Evolutionary conservation across 1,284 basidiomycete species (phyloP), one percentile per base, ranked within the genome.

Genomic region (Ustilago loliicola): DNA sequence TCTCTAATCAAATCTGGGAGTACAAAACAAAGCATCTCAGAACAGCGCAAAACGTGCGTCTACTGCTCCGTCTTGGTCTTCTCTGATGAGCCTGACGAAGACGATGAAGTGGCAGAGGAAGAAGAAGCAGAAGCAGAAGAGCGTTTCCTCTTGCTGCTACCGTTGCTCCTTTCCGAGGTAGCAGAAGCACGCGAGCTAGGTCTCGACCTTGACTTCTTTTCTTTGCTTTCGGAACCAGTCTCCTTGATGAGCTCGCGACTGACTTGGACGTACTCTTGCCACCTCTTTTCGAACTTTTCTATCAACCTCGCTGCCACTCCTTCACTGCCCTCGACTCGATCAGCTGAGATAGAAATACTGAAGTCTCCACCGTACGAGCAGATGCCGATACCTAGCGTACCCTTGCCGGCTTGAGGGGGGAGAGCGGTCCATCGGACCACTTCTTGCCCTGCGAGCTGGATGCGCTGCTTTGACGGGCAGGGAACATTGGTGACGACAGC

Each of bases 401-500:
- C 74, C 45, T 81, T 81, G 13, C 81, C 83, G 0, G 74, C 83
- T 52, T 85, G 84, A 0, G 84, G 84, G 1, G 84, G 84, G 13
- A 80, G 50, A 0, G 81, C 83, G 10, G 68, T 77, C 80, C 80
- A 81, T 9, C 67, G 23, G 2, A 74, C 70, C 27, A 83, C 79
- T 32, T 77, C 60, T 30, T 68, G 47, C 3, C 74, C 83, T 0
- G 76, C 83, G 8, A 84, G 58, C 34, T 63, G 19, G 57, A 83
- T 76, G 11, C 77, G 66, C 56, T 79, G 68, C 47, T 72, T 73
- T 19, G 72, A 66, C 1, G 81, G 81, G 21, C 84, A 84, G 17
- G 84, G 84, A 13, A 86, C 84, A 50, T 86, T 86, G 25, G 84
- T 86, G 19, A 85, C 66, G 4, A 86, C 80, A 10, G 82, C 83